phyloP scores from a whole-genome alignment of 805 yeast species.

The Isabelozyma rhagii region DNA sequence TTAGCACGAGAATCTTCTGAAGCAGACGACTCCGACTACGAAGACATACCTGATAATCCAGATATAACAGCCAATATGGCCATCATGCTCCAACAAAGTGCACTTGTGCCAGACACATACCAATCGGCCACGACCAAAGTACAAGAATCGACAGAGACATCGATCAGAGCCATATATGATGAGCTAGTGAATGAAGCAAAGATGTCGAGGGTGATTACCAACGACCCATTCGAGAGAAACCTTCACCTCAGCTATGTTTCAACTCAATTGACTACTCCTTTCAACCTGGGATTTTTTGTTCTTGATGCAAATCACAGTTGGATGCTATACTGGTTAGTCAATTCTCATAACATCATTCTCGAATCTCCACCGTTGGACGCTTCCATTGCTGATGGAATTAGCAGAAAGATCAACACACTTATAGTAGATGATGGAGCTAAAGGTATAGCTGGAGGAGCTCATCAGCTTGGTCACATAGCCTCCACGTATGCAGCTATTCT shows the following conservation, averaged over 20 bases:
- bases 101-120: slow-evolving; percentile 20
- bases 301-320: slow-evolving; percentile 92
- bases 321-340: slow-evolving; percentile 82
- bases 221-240: slow-evolving; percentile 13
- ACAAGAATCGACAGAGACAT: slow-evolving; percentile 31
- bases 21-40: slow-evolving; percentile 15
- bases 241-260: slow-evolving; percentile 45
- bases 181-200: slow-evolving; percentile 8
- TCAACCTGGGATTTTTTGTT: slow-evolving; percentile 50
- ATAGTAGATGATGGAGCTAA: slow-evolving; percentile 30
- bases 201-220: slow-evolving; percentile 5
- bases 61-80: slow-evolving; percentile 3
- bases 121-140: slow-evolving; percentile 32
- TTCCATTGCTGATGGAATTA: slow-evolving; percentile 7
- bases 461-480: slow-evolving; percentile 83
- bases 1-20: not conserved
- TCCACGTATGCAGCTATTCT: slow-evolving; percentile 76
- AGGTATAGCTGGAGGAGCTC: slow-evolving; percentile 84
- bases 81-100: slow-evolving; percentile 9
- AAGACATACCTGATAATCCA: slow-evolving; percentile 14
- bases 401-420: slow-evolving; percentile 21
- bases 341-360: slow-evolving; percentile 29
- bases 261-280: slow-evolving; percentile 34
- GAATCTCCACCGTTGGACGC: slow-evolving; percentile 4
- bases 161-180: slow-evolving; percentile 27